Conservation (phyloP, 176 grass and related monocot species). For the Bolboschoenus planiculmis region DNA sequence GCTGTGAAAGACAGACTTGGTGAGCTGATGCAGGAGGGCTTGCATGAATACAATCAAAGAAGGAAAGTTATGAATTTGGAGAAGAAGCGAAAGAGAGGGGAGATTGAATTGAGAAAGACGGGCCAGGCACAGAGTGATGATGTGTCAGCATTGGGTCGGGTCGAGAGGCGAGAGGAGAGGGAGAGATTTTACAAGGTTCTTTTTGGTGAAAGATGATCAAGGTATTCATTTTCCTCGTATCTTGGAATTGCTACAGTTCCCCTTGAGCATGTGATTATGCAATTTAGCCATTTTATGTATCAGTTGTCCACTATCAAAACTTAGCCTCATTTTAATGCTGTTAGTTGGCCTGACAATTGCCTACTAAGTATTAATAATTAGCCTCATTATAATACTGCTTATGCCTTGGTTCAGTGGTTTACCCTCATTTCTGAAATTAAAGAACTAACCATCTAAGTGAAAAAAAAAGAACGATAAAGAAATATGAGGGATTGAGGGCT, state of each 20-base stretch:
- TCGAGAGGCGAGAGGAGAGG: constrained; percentile 67
- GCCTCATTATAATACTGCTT: neutral
- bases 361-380: neutral
- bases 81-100: constrained; percentile 70
- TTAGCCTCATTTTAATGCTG: neutral
- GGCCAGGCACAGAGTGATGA: constrained; percentile 34
- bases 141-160: constrained; percentile 21
- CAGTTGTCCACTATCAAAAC: neutral
- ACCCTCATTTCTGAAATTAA: neutral
- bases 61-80: constrained; percentile 45
- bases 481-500: too few relatives aligned
- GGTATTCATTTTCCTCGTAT: neutral
- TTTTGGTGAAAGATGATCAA: constrained; percentile 44
- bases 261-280: neutral
- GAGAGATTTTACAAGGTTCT: constrained; percentile 67
- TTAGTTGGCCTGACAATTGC: neutral
- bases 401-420: neutral
- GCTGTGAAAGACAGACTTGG: constrained; percentile 58
- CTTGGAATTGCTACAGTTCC: neutral
- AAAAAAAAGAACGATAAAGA: neutral
- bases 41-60: constrained; percentile 71
- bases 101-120: constrained; percentile 51
- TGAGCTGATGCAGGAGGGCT: constrained; percentile 87
- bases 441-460: neutral
- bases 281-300: neutral